Evolutionary conservation across 1,139 yeast species (phyloP), one percentile per base, ranked within the genome.

Genomic region (Suhomyces atakaporum): DNA sequence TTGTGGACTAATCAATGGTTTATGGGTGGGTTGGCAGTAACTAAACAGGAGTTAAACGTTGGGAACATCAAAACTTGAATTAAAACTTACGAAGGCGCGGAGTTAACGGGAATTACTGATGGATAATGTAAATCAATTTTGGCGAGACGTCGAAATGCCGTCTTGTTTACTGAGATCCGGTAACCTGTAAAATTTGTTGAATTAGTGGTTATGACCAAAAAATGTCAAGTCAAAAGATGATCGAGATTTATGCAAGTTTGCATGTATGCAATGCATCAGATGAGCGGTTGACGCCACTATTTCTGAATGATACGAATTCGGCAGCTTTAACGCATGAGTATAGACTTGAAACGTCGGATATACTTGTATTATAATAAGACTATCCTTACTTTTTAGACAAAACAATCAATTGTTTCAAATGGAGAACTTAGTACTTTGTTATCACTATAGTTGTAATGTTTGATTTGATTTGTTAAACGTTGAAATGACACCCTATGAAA

Each of bases 181-280:
- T 29, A 36, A 31, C 29, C 33, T 33, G 36, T 24, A n/a, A 33
- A 32, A 31, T 25, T 32, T 24, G 21, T 26, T 25, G 23, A 25
- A 29, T n/a, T n/a, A n/a, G n/a, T n/a, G n/a, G n/a, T 35, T 29
- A 35, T 30, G 20, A 25, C 32, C 23, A 33, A 28, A 26, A 27
- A 31, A 38, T 34, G 41, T 38, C 41, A 38, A 38, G 41, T 38
- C 38, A 38, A 38, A n/a, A 31, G 20, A 27, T 26, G 38, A 38
- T 38, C 41, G 41, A 38, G 41, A 38, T 34, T 35, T 12, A 31
- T 38, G 41, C 37, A 33, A 14, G 31, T 35, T 25, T 19, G 29
- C 31, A 27, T 38, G 36, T 31, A 33, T 16, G 35, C 31, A 13
- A n/a, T 16, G 29, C 28, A 24, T 22, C 24, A 29, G 28, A 25